Evolutionary conservation across 2,329 filamentous ascomycete genomes (phyloP), one percentile per base, ranked within the genome.

Genomic region (Talaromyces sp.): DNA sequence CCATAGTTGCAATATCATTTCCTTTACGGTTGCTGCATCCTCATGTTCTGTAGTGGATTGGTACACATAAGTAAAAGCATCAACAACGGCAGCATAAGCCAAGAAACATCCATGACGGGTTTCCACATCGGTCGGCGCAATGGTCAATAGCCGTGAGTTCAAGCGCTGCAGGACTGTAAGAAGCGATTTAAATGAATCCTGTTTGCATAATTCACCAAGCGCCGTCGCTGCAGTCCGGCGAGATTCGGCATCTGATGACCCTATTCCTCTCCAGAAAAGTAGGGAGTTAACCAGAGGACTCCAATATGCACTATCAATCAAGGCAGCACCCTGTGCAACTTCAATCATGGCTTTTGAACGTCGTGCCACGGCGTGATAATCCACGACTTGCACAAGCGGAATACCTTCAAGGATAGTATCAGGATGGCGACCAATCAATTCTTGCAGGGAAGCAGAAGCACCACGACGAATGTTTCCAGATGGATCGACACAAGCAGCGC

Each of bases 291-390:
- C 78, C 3, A 97, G 78, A 0, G 90, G 88, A 56, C 84, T 82
- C 75, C 91, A 91, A 68, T 91, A 92, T 1, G 81, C 73, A 9
- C 74, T 71, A 35, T 88, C 86, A 5, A 98, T 79, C n/a, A 79
- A 81, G 0, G 91, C 87, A 0, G 90, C 90, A 43, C 84, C 84
- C 13, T 87, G 80, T 0, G 91, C 88, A 11, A 98, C 92, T 56
- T 93, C 87, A 47, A 88, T 84, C 71, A 97, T 89, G 3, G 93
- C 94, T 69, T 91, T 86, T 17, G 90, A 89, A 27, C 94, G 86
- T n/a, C 96, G 84, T 2, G 95, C 94, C 22, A 99, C 93, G 43
- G 92, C 87, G 74, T 97, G 93, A 73, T 97, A 99, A 73, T 99
- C 95, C 1, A 98, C 91, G 1, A 87, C 85, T 73, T 98, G 95